Evolutionary conservation across 2,329 filamentous ascomycete species (phyloP).

Genomic region (Xylaria sp.): DNA sequence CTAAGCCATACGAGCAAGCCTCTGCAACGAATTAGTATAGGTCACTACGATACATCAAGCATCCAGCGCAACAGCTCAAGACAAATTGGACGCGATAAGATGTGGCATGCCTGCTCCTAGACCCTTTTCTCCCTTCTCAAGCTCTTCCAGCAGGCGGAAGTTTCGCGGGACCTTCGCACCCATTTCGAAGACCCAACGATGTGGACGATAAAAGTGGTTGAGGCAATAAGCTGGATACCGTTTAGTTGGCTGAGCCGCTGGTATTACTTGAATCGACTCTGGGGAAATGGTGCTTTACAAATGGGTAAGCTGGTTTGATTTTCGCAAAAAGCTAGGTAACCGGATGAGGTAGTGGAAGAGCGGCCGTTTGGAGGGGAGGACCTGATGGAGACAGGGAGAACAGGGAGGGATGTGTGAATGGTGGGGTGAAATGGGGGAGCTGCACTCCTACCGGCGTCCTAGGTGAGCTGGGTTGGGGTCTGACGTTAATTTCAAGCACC

Average conservation of each 20-base stretch:
- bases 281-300: not conserved
- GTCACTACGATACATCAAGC: not conserved
- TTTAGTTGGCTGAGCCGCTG: not conserved
- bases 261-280: not conserved
- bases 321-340: not conserved
- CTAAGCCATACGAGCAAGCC: slow-evolving; percentile 95
- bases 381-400: slow-evolving; percentile 14
- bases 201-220: slow-evolving; percentile 2
- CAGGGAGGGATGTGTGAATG: slow-evolving; percentile 39
- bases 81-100: not conserved
- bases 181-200: slow-evolving; percentile 39
- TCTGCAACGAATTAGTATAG: slow-evolving; percentile 62
- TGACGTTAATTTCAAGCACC: not conserved
- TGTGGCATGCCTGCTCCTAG: slow-evolving; percentile 78
- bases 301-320: not conserved
- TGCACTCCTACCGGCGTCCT: not conserved
- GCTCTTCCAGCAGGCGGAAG: slow-evolving; percentile 95
- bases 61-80: slow-evolving; percentile 4
- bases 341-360: not conserved
- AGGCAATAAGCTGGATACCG: not conserved
- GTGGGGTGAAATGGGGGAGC: slow-evolving; percentile 41
- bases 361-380: slow-evolving; percentile 19
- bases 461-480: not conserved
- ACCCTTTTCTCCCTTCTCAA: slow-evolving; percentile 99
- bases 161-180: slow-evolving; percentile 87